Evolutionary conservation across 768 basidiomycete genomes (phyloP).

Genomic region (Podaxis carcinomalis): DNA sequence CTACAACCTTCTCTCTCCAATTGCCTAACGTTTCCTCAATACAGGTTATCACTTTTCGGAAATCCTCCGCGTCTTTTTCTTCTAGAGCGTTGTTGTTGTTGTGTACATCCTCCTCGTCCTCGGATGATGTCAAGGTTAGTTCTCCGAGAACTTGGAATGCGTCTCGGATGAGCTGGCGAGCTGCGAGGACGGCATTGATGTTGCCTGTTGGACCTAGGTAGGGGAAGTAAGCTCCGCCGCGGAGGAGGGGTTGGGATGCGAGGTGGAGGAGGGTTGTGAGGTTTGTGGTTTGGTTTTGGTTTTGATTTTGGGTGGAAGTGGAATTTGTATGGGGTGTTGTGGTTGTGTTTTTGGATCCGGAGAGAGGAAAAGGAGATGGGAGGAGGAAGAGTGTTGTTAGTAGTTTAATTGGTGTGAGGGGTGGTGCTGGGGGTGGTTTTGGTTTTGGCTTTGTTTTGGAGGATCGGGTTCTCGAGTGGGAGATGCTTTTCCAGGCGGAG

Average conservation of each 20-base stretch:
- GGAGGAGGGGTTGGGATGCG: conserved; percentile 8
- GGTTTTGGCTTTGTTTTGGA: not conserved
- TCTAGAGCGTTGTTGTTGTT: not conserved
- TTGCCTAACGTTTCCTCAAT: not conserved
- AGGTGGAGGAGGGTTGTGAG: not conserved
- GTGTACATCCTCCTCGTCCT: not conserved
- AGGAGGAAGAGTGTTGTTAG: not conserved
- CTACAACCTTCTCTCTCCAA: not conserved
- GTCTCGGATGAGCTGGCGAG: not conserved
- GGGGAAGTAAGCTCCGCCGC: not conserved
- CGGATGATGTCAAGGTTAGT: not conserved
- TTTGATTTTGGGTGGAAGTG: not conserved
- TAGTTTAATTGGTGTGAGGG: not conserved
- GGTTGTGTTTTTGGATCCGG: not conserved
- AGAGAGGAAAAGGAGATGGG: not conserved
- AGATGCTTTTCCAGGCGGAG: too few species aligned
- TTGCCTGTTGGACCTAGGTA: conserved; percentile 8
- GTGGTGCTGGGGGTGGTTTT: not conserved
- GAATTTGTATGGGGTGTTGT: not conserved
- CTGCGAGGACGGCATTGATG: not conserved
- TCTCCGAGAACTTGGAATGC: not conserved
- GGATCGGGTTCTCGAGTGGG: not conserved
- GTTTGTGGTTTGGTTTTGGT: not conserved
- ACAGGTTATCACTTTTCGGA: not conserved
- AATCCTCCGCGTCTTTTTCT: not conserved